Percentiles rank a stretch among this genome's conserved stretches.
Conservation (phyloP, 192 early-diverging fungal genomes). For the Chytriomyces hyalinus region DNA sequence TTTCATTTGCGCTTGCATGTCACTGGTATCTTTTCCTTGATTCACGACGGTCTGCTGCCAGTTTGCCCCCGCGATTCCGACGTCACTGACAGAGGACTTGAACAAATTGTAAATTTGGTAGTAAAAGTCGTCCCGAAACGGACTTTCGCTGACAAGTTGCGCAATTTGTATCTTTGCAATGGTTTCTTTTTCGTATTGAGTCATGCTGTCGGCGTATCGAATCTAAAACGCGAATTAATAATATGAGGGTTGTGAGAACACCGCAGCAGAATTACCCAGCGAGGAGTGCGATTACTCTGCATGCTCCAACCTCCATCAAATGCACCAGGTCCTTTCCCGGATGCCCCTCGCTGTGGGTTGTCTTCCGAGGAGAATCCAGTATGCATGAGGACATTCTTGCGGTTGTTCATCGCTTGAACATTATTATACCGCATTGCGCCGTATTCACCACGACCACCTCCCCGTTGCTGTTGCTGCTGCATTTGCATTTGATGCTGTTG, state of each 20-base stretch:
- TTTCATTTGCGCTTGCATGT: slow-evolving; percentile 95
- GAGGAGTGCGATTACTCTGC: slow-evolving; percentile 27
- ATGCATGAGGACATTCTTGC: slow-evolving; percentile 29
- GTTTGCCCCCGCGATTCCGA: slow-evolving; percentile 7
- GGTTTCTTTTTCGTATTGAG: slow-evolving; percentile 90
- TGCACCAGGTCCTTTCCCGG: slow-evolving; percentile 33
- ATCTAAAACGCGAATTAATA: slow-evolving; percentile 54
- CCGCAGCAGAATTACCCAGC: slow-evolving; percentile 22
- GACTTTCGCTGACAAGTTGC: slow-evolving; percentile 92
- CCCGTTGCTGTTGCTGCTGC: slow-evolving; percentile 31
- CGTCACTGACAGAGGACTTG: slow-evolving; percentile 9
- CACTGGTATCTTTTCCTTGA: slow-evolving; percentile 33
- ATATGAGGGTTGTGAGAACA: background rate
- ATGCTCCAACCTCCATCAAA: slow-evolving; percentile 37
- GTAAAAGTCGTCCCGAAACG: slow-evolving; percentile 94
- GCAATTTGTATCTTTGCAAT: slow-evolving; percentile 94
- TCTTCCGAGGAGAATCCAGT: slow-evolving; percentile 32
- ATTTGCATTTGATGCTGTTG: slow-evolving; percentile 34
- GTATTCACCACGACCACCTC: slow-evolving; percentile 31
- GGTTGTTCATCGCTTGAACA: slow-evolving; percentile 15
- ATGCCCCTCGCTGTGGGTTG: slow-evolving; percentile 25
- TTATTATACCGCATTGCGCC: slow-evolving; percentile 40
- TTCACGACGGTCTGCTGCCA: slow-evolving; percentile 59
- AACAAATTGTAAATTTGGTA: slow-evolving; percentile 81
- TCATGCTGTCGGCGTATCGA: slow-evolving; percentile 88